A percentile compares a stretch with the other conserved stretches of the same genome.
Evolutionary conservation across 495 filamentous ascomycete genomes (phyloP).

Genomic region (Penicillium simplicissimum): DNA sequence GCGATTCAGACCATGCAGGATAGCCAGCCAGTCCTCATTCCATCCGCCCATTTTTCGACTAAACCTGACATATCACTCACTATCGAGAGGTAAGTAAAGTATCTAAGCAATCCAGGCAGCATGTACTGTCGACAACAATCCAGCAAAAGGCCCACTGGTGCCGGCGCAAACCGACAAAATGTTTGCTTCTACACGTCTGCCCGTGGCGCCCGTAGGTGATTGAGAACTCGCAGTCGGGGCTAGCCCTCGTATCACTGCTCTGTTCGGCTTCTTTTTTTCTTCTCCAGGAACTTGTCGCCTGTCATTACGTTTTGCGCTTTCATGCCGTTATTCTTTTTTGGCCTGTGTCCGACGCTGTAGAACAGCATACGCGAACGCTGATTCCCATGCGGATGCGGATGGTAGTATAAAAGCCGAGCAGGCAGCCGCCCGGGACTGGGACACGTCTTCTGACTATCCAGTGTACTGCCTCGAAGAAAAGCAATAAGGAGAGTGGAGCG

Average conservation of each 20-base stretch:
- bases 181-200: slow-evolving; percentile 12
- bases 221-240: slow-evolving; percentile 1
- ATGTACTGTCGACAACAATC: background rate
- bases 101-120: background rate
- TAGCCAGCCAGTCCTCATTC: background rate
- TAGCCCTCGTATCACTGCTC: background rate
- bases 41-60: background rate
- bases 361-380: background rate
- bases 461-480: background rate
- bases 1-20: background rate
- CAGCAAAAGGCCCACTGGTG: background rate
- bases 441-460: background rate
- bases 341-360: background rate
- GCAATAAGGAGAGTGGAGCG: background rate
- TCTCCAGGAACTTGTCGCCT: background rate
- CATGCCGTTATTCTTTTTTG: background rate
- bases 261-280: background rate
- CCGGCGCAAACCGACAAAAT: background rate
- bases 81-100: background rate
- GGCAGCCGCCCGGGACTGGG: background rate
- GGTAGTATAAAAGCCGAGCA: slow-evolving; percentile 22
- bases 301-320: slow-evolving; percentile 5
- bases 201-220: slow-evolving; percentile 4
- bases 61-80: background rate
- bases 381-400: slow-evolving; percentile 6